A percentile compares a stretch with the other conserved stretches of the same genome.
Evolutionary conservation across 805 yeast species (phyloP).

Genomic region (Komagataella ulmi): DNA sequence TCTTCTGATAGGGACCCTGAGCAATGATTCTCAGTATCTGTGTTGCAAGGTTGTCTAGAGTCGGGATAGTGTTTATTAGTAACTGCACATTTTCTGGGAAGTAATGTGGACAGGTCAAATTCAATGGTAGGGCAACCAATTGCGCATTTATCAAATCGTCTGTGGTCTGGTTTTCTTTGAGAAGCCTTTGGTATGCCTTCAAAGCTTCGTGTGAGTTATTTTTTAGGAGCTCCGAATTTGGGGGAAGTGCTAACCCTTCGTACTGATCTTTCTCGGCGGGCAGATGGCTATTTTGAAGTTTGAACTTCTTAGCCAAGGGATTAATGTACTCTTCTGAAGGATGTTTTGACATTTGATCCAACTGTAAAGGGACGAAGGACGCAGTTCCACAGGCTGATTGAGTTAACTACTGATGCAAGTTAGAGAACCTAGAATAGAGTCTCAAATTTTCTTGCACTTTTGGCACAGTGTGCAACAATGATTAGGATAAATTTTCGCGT

Average conservation of each 20-base stretch:
- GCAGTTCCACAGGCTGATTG: not conserved
- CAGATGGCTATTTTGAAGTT: slow-evolving; percentile 1
- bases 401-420: not conserved
- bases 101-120: slow-evolving; percentile 40
- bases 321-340: slow-evolving; percentile 1
- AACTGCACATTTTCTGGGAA: slow-evolving; percentile 52
- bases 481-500: not conserved
- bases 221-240: slow-evolving; percentile 18
- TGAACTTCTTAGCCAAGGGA: slow-evolving; percentile 3
- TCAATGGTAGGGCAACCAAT: slow-evolving; percentile 46
- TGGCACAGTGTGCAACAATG: not conserved
- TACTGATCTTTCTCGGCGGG: slow-evolving; percentile 2
- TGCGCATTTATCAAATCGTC: slow-evolving; percentile 27
- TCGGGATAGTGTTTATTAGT: slow-evolving; percentile 55
- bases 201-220: slow-evolving; percentile 5
- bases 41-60: slow-evolving; percentile 69
- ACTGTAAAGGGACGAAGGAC: slow-evolving; percentile 4
- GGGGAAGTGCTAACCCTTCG: slow-evolving; percentile 20
- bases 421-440: not conserved
- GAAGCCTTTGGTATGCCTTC: slow-evolving; percentile 4
- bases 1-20: slow-evolving; percentile 62
- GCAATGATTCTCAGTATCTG: slow-evolving; percentile 68
- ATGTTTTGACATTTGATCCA: slow-evolving; percentile 6
- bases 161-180: slow-evolving; percentile 6
- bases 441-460: not conserved